phyloP scores from a whole-genome alignment of 495 filamentous ascomycete genomes.

The Antarctomyces pellizariae region DNA sequence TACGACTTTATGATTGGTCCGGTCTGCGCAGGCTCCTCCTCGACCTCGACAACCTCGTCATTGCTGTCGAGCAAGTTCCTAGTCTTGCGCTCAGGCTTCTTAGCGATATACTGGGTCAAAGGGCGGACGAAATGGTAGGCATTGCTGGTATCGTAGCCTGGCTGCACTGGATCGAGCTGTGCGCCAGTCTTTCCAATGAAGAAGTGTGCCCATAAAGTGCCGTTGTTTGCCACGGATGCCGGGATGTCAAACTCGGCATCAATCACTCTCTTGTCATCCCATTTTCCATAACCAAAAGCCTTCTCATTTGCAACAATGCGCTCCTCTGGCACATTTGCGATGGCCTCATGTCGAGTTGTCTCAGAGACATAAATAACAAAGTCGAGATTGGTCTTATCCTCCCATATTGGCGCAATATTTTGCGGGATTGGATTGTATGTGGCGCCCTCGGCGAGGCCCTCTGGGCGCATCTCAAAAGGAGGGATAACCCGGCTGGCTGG shows the following conservation, averaged over 20 bases:
- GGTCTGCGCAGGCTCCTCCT: conserved; percentile 24
- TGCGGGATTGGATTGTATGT: conserved; percentile 54
- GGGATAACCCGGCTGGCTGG: conserved; percentile 29
- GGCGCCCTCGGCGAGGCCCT: conserved; percentile 30
- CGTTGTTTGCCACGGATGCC: conserved; percentile 64
- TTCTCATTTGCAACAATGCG: conserved; percentile 55
- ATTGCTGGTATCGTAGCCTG: conserved; percentile 42
- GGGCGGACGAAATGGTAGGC: conserved; percentile 71
- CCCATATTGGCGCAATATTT: conserved; percentile 71
- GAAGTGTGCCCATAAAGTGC: conserved; percentile 84
- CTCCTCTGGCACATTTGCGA: conserved; percentile 30
- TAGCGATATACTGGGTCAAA: conserved; percentile 68
- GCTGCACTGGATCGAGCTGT: conserved; percentile 46
- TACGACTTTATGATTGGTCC: conserved; percentile 56
- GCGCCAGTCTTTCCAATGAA: conserved; percentile 57
- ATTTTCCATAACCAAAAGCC: conserved; percentile 59
- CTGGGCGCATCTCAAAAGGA: conserved; percentile 38
- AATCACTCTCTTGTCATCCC: conserved; percentile 50
- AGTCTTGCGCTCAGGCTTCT: conserved; percentile 84
- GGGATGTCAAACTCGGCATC: conserved; percentile 63
- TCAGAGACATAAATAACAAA: conserved; percentile 66
- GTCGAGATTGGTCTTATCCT: conserved; percentile 50
- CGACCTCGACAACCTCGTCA: conserved; percentile 25
- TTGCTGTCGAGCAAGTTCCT: conserved; percentile 52
- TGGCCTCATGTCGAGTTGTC: conserved; percentile 40